Evolutionary conservation across 1,139 yeast genomes (phyloP), one percentile per base, ranked within the genome.

Genomic region (Pichia sp.): DNA sequence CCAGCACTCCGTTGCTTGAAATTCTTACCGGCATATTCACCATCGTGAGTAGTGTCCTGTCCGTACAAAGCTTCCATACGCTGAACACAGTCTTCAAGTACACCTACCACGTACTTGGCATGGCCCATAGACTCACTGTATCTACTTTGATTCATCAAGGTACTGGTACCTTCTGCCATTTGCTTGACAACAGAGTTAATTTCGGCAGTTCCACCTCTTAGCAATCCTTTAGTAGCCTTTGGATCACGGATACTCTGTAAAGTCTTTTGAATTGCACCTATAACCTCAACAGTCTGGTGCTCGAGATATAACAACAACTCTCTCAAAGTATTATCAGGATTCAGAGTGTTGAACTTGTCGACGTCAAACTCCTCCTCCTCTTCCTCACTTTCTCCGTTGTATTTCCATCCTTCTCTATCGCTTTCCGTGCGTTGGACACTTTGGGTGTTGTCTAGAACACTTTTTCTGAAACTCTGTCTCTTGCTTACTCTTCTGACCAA

Each of bases 1-100:
- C 97, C 98, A 0, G 98, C 98, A 59, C 93, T 79, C 60, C 97
- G 79, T 70, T 91, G 98, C 69, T 85, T 87, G 73, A 89, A 85
- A 59, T 87, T 87, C 67, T 91, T 87, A 66, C 90, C 96, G 4
- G 97, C 96, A 66, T 79, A 83, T 50, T 82, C 86, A 58, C 83
- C 89, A 47, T 74, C 76, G 56, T 77, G 71, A 60, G 69, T 81
- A 5, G 67, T 58, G 28, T 60, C 66, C n/a, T 68, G 68, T 16
- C 68, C 69, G 42, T 66, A 64, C 58, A 87, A 74, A 21, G 75
- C 74, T 50, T 78, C 78, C 89, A 86, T 87, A 62, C 98, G 80
- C 60, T 82, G 83, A 46, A 85, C 80, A 68, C 97, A 91, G 67
- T 89, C 96, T 52, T 83, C 85, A 62, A 91, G 77, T 59, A 88